Evolutionary conservation across 345 rosid species (phyloP).

Genomic region (Excoecaria agallocha): DNA sequence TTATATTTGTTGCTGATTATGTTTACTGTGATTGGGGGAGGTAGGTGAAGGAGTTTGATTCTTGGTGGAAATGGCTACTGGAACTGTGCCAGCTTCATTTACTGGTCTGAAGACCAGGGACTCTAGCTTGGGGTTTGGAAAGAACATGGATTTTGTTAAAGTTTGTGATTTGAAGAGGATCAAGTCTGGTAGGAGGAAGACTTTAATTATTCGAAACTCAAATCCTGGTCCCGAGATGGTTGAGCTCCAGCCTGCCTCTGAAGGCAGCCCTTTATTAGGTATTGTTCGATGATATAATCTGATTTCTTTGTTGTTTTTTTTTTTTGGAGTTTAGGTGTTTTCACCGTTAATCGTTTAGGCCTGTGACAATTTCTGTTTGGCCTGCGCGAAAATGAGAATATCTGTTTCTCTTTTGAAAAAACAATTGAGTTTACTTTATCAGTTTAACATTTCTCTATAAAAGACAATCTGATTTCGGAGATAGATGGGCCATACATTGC

Average conservation of each 20-base stretch:
- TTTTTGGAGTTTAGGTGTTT: not conserved
- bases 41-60: conserved; percentile 11
- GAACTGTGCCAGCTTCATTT: conserved; percentile 64
- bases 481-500: not conserved
- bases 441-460: not conserved
- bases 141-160: conserved; percentile 60
- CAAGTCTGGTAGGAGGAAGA: conserved; percentile 46
- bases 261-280: conserved; percentile 89
- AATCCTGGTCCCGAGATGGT: conserved; percentile 57
- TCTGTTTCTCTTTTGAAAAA: not conserved
- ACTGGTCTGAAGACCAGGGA: conserved; percentile 59
- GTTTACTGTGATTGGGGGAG: conserved; percentile 13
- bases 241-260: conserved; percentile 79
- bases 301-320: not conserved
- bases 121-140: conserved; percentile 54
- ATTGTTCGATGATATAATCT: not conserved
- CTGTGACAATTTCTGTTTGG: not conserved
- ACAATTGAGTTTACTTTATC: not conserved
- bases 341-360: not conserved
- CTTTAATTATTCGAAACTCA: conserved; percentile 59
- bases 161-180: conserved; percentile 54
- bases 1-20: not conserved
- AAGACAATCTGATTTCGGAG: not conserved
- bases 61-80: conserved; percentile 64
- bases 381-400: not conserved